Evolutionary conservation across 768 basidiomycete genomes (phyloP), one percentile per base, ranked within the genome.

Genomic region (Macrolepiota albuminosa): DNA sequence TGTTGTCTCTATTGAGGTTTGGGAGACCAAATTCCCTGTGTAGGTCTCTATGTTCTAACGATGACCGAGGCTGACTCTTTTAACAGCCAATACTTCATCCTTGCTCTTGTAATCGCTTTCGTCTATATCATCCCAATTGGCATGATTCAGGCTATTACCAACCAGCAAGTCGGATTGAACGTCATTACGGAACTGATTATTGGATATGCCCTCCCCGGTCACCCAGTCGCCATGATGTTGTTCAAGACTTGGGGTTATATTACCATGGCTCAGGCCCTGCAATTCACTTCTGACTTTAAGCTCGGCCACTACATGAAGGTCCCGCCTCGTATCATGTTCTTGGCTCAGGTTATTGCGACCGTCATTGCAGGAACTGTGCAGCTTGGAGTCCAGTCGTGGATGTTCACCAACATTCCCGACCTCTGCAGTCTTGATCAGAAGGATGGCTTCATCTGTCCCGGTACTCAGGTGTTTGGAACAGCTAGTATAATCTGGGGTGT

Each of bases 181-280:
- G 91, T 93, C 37, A 84, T 93, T 67, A 86, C 91, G 3, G 91
- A 93, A 71, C 75, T 92, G 43, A 85, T 93, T 62, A 84, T 91
- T 31, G 91, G 91, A 56, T 92, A 91, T 66, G 83, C 81, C 29
- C 79, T 90, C 45, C 92, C 91, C 13, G 91, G 92, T 2, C 82
- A 81, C 16, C 89, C 91, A 6, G 70, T 92, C 58, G 90, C 91
- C 0, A 89, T 85, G 80, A 91, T 93, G 90, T 76, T 92, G 76
- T 91, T 91, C 81, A 92, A 90, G 81, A 88, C 87, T 0, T 90
- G 80, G 79, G 89, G 90, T 36, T 90, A 89, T 65, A 85, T 87
- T 59, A 85, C 83, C 53, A 84, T 85, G 80, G 77, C 78, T 2
- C 85, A 87, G 69, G 88, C 89, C 1, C 69, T 91, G 45, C 74